Percentiles rank a stretch among this genome's conserved stretches.
These are phyloP conservation scores for Astragalus glycyphyllos DNA, from an alignment of 306 rosid genomes.

Conservation along the genomic window DNA sequence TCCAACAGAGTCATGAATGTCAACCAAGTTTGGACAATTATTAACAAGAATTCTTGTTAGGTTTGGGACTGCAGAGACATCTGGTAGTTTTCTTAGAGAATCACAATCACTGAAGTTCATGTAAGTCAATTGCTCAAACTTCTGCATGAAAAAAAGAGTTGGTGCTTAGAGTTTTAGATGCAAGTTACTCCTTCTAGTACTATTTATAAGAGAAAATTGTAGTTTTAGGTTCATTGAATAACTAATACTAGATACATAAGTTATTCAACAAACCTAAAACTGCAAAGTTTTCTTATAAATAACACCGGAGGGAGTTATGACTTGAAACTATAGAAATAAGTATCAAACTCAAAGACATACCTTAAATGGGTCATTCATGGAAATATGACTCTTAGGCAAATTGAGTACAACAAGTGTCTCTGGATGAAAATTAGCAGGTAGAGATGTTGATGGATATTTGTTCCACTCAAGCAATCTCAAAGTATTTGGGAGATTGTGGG, in stretches of 20 bases:
- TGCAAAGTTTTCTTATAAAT: too few species aligned
- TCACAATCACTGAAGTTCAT: conserved; percentile 19
- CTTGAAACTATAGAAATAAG: neutral
- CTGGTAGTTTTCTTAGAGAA: conserved; percentile 34
- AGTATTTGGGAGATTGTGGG: conserved; percentile 42
- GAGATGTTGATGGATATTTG: conserved; percentile 34
- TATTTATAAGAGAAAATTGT: too few species aligned
- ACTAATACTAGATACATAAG: too few species aligned
- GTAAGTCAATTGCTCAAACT: conserved; percentile 25
- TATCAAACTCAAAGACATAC: conserved; percentile 6
- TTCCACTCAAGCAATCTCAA: conserved; percentile 53
- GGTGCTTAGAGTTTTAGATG: neutral
- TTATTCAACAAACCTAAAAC: too few species aligned
- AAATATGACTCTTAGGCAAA: conserved; percentile 39
- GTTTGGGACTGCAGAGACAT: conserved; percentile 40
- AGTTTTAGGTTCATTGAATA: too few species aligned
- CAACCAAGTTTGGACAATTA: conserved; percentile 32
- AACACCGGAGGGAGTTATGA: neutral
- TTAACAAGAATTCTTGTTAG: conserved; percentile 1
- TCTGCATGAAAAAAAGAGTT: conserved; percentile 34
- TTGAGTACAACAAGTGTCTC: conserved; percentile 40
- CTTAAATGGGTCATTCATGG: conserved; percentile 31
- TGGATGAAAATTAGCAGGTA: conserved; percentile 47
- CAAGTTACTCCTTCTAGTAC: neutral
- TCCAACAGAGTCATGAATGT: conserved; percentile 47